A percentile compares a stretch with the other conserved stretches of the same genome.
These are phyloP conservation scores for Pseudotulostoma volvatum DNA, from an alignment of 495 filamentous ascomycete genomes.

Conservation along the genomic window DNA sequence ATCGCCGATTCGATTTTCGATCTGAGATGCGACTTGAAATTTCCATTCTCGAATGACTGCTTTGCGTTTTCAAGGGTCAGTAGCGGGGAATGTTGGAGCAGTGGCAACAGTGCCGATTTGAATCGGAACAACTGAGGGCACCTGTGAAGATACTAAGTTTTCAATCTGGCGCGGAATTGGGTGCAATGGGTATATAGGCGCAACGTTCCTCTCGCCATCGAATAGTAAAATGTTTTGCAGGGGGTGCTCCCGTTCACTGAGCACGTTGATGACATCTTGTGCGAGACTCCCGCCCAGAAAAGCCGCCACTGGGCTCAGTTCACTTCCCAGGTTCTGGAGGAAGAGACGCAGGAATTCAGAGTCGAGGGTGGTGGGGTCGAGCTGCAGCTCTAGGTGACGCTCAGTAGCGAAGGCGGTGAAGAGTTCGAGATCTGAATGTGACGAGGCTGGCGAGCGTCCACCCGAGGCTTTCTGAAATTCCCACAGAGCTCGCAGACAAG, in stretches of 20 bases:
- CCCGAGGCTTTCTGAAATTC: conserved; percentile 44
- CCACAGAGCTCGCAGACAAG: conserved; percentile 71
- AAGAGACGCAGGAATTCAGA: conserved; percentile 71
- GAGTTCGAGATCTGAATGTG: conserved; percentile 39
- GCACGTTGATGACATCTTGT: conserved; percentile 93
- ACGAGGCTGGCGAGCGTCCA: conserved; percentile 39
- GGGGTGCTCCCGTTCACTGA: conserved; percentile 78
- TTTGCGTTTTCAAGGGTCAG: no score
- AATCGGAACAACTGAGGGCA: neutral
- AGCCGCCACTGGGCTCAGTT: conserved; percentile 75
- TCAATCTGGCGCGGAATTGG: conserved; percentile 34
- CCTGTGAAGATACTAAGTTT: conserved; percentile 8
- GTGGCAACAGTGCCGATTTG: neutral
- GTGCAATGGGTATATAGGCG: conserved; percentile 67
- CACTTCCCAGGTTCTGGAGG: conserved; percentile 61
- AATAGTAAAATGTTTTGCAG: conserved; percentile 90
- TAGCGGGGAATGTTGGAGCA: neutral
- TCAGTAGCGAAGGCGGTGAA: conserved; percentile 67
- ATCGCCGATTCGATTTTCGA: no score
- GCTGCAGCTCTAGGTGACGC: conserved; percentile 55
- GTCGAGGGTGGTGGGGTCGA: conserved; percentile 59
- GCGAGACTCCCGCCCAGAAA: conserved; percentile 81
- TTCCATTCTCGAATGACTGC: no score
- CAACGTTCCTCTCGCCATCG: conserved; percentile 64
- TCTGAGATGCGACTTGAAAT: no score